Evolutionary conservation across 768 basidiomycete genomes (phyloP), one percentile per base, ranked within the genome.

Genomic region (Scleroderma bovista): DNA sequence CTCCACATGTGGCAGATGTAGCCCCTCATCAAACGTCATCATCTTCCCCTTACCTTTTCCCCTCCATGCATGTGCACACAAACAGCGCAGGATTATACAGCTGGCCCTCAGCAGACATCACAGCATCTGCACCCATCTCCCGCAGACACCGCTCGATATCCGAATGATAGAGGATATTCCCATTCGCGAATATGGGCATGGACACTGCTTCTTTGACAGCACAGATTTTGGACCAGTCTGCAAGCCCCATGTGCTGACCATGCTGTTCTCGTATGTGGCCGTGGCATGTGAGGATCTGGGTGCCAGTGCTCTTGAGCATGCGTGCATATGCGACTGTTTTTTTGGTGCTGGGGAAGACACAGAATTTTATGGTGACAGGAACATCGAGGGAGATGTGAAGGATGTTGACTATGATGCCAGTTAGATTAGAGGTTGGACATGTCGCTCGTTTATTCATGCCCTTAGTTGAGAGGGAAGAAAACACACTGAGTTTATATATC

Each of bases 301-400:
- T 95, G 0, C 96, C 96, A 0, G 96, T 93, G 0, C 81, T 72
- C 69, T 96, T 93, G 36, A 99, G 81, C 93, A 98, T 96, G 62
- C 87, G 80, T 2, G 96, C 96, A 57, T 99, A 99, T 53, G 83
- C 86, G 1, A 98, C 84, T 0, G 95, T 97, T 69, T 86, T 87
- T 59, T 89, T 86, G 23, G 90, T 65, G 0, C 84, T 83, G 1
- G 87, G 80, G 65, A 94, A 97, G 2, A 95, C 83, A 8, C 96
- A 83, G 67, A 97, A 96, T 63, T 99, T 98, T 40, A 93, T 96
- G 0, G 93, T 96, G 2, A 98, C 93, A 2, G 96, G 96, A n/a
- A 96, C 73, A 2, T 79, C 75, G 6, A 99, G 80, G 57, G 93
- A 87, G 32, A 71, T 66, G 62, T 97, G 94, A 1, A 99, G 74